Percentiles rank a stretch among this genome's conserved stretches.
phyloP scores from a whole-genome alignment of 1,139 yeast genomes.

The Geotrichum europaeum region DNA sequence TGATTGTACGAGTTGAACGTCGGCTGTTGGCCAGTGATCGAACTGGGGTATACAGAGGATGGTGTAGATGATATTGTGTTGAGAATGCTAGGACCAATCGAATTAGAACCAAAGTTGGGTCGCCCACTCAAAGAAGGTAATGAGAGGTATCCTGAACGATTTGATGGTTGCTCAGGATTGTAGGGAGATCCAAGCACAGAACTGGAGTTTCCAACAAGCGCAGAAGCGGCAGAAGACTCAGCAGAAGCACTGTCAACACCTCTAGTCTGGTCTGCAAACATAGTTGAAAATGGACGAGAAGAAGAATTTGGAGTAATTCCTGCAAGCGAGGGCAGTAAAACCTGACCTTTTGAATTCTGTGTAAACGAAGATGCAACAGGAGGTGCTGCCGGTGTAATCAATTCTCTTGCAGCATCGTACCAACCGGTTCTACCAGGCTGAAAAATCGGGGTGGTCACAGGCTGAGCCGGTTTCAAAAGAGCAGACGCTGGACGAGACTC shows the following conservation, averaged over 20 bases:
- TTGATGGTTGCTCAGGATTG: background rate
- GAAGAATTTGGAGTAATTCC: slow-evolving; percentile 1
- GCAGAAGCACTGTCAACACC: background rate
- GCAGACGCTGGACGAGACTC: background rate
- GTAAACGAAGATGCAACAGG: slow-evolving; percentile 1
- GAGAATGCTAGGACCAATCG: background rate
- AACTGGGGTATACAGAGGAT: slow-evolving; percentile 5
- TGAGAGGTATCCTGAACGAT: slow-evolving; percentile 3
- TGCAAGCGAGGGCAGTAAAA: slow-evolving; percentile 10
- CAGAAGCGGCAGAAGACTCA: background rate
- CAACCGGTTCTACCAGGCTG: background rate
- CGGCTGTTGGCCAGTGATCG: slow-evolving; percentile 9
- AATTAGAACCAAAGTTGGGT: background rate
- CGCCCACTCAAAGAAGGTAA: background rate
- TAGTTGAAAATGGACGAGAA: background rate
- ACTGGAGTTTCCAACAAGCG: background rate
- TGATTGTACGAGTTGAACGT: slow-evolving; percentile 13
- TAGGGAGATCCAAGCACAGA: background rate
- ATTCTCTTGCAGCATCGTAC: slow-evolving; percentile 5
- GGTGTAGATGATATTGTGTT: background rate
- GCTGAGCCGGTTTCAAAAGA: background rate
- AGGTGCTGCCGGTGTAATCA: slow-evolving; percentile 2
- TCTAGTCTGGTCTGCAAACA: background rate
- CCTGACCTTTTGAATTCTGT: slow-evolving; percentile 3
- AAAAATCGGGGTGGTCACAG: background rate